These are phyloP conservation scores for Penicillium brevicompactum DNA, from an alignment of 2,329 filamentous ascomycete genomes.

Conservation along the genomic window DNA sequence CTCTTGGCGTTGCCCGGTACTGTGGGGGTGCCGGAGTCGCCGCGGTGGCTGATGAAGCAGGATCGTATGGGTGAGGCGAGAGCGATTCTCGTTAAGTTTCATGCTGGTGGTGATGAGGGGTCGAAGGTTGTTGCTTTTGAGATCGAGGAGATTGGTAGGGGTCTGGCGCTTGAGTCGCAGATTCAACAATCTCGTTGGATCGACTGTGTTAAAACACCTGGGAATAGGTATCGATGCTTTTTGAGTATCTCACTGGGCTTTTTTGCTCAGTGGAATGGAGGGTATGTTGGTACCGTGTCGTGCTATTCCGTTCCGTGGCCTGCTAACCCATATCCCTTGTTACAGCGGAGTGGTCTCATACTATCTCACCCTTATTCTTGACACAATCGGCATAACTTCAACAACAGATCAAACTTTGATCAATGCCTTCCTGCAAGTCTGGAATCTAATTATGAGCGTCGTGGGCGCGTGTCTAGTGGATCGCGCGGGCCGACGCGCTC, in stretches of 20 bases:
- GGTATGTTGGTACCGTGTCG: background rate
- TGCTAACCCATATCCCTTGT: background rate
- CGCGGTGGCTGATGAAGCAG: conserved; percentile 12
- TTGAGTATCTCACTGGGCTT: conserved; percentile 11
- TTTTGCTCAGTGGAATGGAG: conserved; percentile 17
- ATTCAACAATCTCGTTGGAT: background rate
- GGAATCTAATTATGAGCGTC: conserved; percentile 17
- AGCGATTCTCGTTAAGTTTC: conserved; percentile 4
- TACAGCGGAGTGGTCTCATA: conserved; percentile 15
- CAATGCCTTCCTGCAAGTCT: conserved; percentile 18
- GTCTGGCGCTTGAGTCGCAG: background rate
- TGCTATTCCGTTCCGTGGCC: background rate
- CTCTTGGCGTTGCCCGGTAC: conserved; percentile 6
- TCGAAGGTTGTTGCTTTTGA: conserved; percentile 14
- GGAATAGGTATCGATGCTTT: conserved; percentile 16
- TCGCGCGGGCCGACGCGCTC: conserved; percentile 7
- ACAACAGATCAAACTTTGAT: conserved; percentile 15
- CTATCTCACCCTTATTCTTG: conserved; percentile 13
- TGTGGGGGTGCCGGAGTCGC: conserved; percentile 5
- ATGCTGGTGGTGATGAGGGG: conserved; percentile 13
- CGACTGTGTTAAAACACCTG: conserved; percentile 11
- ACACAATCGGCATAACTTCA: conserved; percentile 14
- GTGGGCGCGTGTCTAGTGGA: conserved; percentile 16
- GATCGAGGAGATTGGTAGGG: conserved; percentile 10
- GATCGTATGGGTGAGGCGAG: conserved; percentile 3